A percentile compares a stretch with the other conserved stretches of the same genome.
These are phyloP conservation scores for Alternaria novae-zelandiae DNA, from an alignment of 2,329 filamentous ascomycete species.

Conservation along the genomic window DNA sequence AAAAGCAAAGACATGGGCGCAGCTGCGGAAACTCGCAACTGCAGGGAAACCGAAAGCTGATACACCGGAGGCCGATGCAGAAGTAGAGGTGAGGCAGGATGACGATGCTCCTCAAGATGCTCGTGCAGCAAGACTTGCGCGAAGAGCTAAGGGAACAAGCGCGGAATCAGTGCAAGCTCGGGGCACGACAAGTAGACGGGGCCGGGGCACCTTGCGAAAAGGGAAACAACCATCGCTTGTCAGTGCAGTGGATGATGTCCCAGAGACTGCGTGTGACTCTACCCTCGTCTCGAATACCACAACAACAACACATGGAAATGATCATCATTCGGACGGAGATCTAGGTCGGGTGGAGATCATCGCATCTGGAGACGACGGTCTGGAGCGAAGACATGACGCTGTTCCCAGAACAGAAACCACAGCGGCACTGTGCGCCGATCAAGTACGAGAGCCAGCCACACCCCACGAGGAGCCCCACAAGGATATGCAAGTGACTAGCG, in stretches of 20 bases:
- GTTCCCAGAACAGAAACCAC: constrained; percentile 1
- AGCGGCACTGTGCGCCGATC: constrained; percentile 1
- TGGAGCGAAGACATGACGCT: neutral
- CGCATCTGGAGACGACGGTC: neutral
- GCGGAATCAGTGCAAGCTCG: neutral
- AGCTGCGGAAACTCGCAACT: neutral
- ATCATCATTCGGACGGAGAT: neutral
- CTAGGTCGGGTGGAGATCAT: neutral
- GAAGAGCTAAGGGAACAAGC: constrained; percentile 7
- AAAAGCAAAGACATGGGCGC: neutral
- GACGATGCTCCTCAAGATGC: neutral
- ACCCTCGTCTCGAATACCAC: neutral
- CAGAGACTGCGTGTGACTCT: neutral
- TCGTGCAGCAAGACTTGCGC: constrained; percentile 11
- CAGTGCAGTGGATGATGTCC: neutral
- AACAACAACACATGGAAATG: neutral
- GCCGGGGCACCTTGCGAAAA: neutral
- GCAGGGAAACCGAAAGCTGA: neutral
- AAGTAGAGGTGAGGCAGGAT: neutral
- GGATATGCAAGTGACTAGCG: neutral
- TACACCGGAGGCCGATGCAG: neutral
- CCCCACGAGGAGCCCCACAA: constrained; percentile 2
- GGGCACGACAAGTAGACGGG: neutral
- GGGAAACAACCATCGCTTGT: neutral
- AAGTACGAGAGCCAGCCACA: neutral